These are phyloP conservation scores for Metroxylon sagu DNA, from an alignment of 176 grass and related monocot genomes.

Conservation along the genomic window DNA sequence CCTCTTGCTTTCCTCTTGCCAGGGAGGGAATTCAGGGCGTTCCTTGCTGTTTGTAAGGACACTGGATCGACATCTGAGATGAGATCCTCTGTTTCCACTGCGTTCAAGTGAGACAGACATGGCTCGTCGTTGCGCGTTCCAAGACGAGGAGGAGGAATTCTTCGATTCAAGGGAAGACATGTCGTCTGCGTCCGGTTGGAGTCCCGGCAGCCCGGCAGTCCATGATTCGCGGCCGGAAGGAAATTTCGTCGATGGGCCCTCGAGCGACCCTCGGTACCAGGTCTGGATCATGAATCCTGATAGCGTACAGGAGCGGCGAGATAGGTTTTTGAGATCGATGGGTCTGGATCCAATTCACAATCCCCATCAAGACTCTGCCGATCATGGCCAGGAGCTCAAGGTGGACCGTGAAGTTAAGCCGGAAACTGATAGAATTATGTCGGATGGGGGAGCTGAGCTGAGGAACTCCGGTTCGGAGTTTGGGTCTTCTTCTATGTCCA, in stretches of 20 bases:
- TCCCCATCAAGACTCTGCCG: not conserved
- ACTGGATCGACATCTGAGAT: not conserved
- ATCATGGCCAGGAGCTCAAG: slow-evolving; percentile 3
- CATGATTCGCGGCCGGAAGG: not conserved
- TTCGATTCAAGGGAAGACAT: slow-evolving; percentile 73
- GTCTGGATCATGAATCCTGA: slow-evolving; percentile 44
- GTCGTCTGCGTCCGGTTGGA: slow-evolving; percentile 38
- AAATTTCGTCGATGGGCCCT: slow-evolving; percentile 4
- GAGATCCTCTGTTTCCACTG: not conserved
- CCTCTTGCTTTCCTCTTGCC: not conserved
- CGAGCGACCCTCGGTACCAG: slow-evolving; percentile 16
- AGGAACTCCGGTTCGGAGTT: slow-evolving; percentile 8
- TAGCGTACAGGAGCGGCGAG: slow-evolving; percentile 51
- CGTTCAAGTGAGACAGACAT: slow-evolving; percentile 24
- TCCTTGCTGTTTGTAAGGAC: not conserved
- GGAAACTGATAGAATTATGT: slow-evolving; percentile 4
- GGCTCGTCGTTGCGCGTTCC: slow-evolving; percentile 10
- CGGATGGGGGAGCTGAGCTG: not conserved
- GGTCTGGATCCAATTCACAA: slow-evolving; percentile 23
- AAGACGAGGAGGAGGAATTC: slow-evolving; percentile 31
- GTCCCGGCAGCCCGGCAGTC: slow-evolving; percentile 29
- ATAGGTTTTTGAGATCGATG: slow-evolving; percentile 41
- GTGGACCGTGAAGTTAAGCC: slow-evolving; percentile 1
- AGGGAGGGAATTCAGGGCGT: not conserved
- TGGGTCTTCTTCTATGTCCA: slow-evolving; percentile 19